Base-by-base conservation (phyloP, 179 eudicot species). In the Spergularia azorica region DNA sequence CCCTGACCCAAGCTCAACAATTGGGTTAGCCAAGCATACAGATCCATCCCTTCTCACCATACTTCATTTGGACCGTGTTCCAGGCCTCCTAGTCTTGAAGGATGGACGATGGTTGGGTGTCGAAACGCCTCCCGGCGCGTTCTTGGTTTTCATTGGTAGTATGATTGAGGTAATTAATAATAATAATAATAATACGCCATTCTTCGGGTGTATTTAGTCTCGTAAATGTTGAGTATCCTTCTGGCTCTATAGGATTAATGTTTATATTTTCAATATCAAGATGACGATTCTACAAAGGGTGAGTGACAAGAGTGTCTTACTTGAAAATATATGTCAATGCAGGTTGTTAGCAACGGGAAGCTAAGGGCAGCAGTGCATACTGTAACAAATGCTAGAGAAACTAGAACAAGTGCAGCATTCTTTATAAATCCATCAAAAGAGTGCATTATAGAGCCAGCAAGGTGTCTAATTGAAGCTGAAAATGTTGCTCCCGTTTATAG, bases 311-410 rank as follows among this genome's bases (percentile, higher is more conserved):
- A 21, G 21, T 21, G 21, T 21, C 21, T 21, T 21, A 21, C 21
- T 21, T 21, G 21, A 21, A 21, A 21, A 21, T 21, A 21, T 21
- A 21, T 21, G 21, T 21, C 21, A 21, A 50, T 68, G 72, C 63
- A 88, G 92, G 71, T 84, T 26, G 74, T 87, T 7, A 89, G 87
- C 59, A 87, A 89, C 54, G 86, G 81, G 2, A 84, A 67, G 83
- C 66, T 89, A 13, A 78, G 17, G n/a, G 81, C 85, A 32, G 74
- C 76, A 4, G 78, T 77, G 50, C 92, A 89, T 59, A 63, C 86
- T 51, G 84, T 85, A 66, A 87, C 86, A 59, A 83, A 85, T 61
- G 63, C 82, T 1, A 67, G 43, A 0, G 73, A 74, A 58, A 71
- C 83, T 17, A 63, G 92, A 72, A 87, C 84, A 9, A 82, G 84